Base-by-base conservation (phyloP, 192 early-diverging fungal genomes). In the Phlyctochytrium arcticum region DNA sequence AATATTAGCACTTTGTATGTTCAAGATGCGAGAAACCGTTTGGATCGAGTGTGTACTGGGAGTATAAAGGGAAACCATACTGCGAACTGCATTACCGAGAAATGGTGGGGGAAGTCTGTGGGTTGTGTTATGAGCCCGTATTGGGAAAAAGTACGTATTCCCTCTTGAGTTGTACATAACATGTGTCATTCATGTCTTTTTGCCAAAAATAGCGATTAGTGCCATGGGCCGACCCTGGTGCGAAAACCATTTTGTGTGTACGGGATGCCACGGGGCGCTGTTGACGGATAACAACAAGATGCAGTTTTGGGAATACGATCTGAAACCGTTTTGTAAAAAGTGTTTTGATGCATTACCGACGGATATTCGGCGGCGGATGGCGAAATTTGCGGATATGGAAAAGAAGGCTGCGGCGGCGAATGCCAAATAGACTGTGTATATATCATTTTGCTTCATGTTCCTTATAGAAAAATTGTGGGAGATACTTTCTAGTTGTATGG, bases 1-100 rank as follows among this genome's bases (percentile, higher is more conserved):
- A 44, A 42, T 2, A n/a, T 12, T 44, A 80, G 68, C 80, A 81
- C 54, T 79, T 83, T 50, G 72, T 79, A 5, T 83, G 81, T 70
- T 61, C 61, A 8, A 71, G 73, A 62, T 83, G 81, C 65, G 71
- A 78, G 32, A 36, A 56, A 29, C 76, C 75, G 32, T 83, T 83
- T 49, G 33, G 64, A 27, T 60, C 69, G 4, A 58, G 47, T 26
- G 17, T 62, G 10, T 79, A 70, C 51, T 79, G 70, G 62, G 81
- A 80, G 54, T 62, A 61, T 60, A 63, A 76, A 56, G 68, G 62
- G 34, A 57, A 70, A 19, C 71, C 75, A 9, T 79, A 75, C 50
- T 79, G 77, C 53, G 77, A 74, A 57, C 47, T 51, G 42, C 77
- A 83, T 35, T 83, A 79, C 56, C 77, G 74, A 29, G 74, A 79